These are phyloP conservation scores for Tetrahymena malaccensis DNA, from an alignment of 73 alveolate genomes.

Conservation along the genomic window DNA sequence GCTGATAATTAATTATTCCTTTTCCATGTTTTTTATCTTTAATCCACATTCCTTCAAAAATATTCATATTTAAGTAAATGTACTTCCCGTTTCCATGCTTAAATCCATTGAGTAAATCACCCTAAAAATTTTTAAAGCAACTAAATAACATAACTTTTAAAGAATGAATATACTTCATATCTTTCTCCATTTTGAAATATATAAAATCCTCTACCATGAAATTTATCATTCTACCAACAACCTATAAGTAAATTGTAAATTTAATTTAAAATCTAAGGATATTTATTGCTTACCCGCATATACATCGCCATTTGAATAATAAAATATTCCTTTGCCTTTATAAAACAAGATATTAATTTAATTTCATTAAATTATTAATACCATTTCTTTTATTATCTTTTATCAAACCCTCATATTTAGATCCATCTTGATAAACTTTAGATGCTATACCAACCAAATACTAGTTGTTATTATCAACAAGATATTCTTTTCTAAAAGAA, in stretches of 20 bases:
- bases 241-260: slow-evolving; percentile 4
- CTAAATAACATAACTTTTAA: not conserved
- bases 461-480: not conserved
- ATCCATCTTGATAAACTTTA: not conserved
- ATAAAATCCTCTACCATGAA: slow-evolving; percentile 36
- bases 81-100: slow-evolving; percentile 44
- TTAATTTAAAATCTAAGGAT: not conserved
- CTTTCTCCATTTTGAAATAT: slow-evolving; percentile 34
- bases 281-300: not conserved
- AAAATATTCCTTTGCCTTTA: not conserved
- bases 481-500: not conserved
- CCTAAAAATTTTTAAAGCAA: slow-evolving; percentile 1
- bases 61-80: not conserved
- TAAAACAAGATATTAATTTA: not conserved
- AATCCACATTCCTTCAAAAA: slow-evolving; percentile 38
- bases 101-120: slow-evolving; percentile 37
- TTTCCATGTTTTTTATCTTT: slow-evolving; percentile 33
- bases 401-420: not conserved
- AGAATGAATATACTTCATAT: slow-evolving; percentile 17
- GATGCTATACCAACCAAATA: not conserved
- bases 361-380: not conserved
- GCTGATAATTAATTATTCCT: slow-evolving; percentile 17
- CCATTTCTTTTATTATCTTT: not conserved
- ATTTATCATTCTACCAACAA: slow-evolving; percentile 33
- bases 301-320: not conserved